phyloP scores from a whole-genome alignment of 306 rosid genomes.

The Acacia confusa region DNA sequence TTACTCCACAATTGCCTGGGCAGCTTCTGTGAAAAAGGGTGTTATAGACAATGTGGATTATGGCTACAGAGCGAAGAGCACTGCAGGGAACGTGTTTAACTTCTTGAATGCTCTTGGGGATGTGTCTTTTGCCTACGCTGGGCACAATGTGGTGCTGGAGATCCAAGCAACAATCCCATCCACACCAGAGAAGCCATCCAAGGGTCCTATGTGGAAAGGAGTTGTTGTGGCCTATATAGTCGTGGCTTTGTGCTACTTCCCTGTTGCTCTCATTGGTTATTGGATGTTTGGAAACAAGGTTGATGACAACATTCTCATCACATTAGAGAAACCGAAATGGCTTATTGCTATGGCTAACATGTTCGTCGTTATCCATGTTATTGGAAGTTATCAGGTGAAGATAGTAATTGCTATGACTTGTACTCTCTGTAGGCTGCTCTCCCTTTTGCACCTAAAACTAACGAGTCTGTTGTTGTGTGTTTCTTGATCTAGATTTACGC shows the following conservation, averaged over 20 bases:
- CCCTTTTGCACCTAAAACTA: background rate
- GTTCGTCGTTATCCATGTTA: slow-evolving; percentile 88
- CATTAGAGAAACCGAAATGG: slow-evolving; percentile 73
- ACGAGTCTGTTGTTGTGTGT: background rate
- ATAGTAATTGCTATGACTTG: background rate
- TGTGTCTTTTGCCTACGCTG: slow-evolving; percentile 92
- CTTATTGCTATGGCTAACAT: slow-evolving; percentile 80
- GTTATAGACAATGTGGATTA: slow-evolving; percentile 58
- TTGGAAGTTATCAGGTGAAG: slow-evolving; percentile 94
- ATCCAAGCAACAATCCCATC: slow-evolving; percentile 97
- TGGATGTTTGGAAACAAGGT: slow-evolving; percentile 71
- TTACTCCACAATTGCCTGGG: slow-evolving; percentile 94
- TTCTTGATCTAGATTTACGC: slow-evolving; percentile 58
- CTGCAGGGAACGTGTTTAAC: slow-evolving; percentile 56
- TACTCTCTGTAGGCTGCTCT: background rate
- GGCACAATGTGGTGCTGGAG: slow-evolving; percentile 93
- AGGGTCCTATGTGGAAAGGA: slow-evolving; percentile 95
- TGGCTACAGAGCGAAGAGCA: slow-evolving; percentile 43
- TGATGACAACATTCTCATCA: slow-evolving; percentile 55
- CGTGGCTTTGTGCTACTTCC: slow-evolving; percentile 91
- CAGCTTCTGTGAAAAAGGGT: slow-evolving; percentile 60
- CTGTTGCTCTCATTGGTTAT: slow-evolving; percentile 81
- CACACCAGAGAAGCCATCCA: slow-evolving; percentile 85
- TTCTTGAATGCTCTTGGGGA: slow-evolving; percentile 76
- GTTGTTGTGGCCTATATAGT: slow-evolving; percentile 78